Percentiles rank a stretch among this genome's conserved stretches.
Conservation (phyloP, 768 basidiomycete species). For the Mycena kentingensis region DNA sequence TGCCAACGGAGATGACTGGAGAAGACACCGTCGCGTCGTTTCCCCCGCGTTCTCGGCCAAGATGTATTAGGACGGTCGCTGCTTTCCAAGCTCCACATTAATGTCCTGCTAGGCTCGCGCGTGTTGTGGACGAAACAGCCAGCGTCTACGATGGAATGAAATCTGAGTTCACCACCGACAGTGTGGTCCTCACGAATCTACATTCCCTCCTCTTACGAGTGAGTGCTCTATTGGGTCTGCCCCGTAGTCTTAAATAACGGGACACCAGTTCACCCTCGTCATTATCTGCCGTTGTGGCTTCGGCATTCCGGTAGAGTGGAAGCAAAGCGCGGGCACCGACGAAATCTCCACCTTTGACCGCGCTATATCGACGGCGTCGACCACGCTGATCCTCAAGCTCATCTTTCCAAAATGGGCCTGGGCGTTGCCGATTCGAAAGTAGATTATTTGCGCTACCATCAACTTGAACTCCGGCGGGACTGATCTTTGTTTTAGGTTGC, state of each 20-base stretch:
- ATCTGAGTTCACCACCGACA: conserved; percentile 9
- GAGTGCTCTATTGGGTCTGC: too few relatives aligned
- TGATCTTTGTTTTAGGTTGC: neutral
- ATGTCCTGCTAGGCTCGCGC: conserved; percentile 9
- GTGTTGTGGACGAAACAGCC: conserved; percentile 27
- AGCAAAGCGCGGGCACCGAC: neutral
- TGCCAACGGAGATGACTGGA: conserved; percentile 29
- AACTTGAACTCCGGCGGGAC: too few relatives aligned
- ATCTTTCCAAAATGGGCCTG: conserved; percentile 16
- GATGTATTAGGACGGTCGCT: conserved; percentile 7
- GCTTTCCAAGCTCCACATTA: neutral
- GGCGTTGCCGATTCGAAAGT: conserved; percentile 9
- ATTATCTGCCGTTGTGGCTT: conserved; percentile 32
- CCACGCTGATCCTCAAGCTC: conserved; percentile 10
- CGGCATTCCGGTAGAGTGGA: conserved; percentile 28
- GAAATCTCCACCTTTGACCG: conserved; percentile 9
- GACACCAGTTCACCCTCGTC: conserved; percentile 21
- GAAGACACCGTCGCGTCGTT: conserved; percentile 29
- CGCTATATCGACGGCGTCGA: conserved; percentile 9
- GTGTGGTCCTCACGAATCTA: neutral
- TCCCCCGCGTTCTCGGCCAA: conserved; percentile 26
- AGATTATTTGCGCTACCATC: neutral
- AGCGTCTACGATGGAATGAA: conserved; percentile 24
- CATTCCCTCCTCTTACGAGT: conserved; percentile 5
- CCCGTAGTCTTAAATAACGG: too few relatives aligned